Base-by-base conservation (phyloP, 495 filamentous ascomycete species). In the Apodospora peruviana region DNA sequence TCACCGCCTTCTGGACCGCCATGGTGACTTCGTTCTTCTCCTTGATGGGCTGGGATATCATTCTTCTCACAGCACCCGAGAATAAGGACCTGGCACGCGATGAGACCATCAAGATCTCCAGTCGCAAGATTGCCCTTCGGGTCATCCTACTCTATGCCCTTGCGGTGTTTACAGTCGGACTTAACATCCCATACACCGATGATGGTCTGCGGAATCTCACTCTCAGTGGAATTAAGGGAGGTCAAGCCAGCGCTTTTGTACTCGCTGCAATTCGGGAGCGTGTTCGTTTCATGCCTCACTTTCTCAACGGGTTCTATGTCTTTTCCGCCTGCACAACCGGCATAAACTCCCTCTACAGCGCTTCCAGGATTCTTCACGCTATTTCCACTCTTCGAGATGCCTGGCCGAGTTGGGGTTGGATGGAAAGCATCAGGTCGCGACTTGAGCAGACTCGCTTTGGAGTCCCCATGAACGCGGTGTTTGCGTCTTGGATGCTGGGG, bases 401-500 rank as follows among this genome's bases (percentile, higher is more conserved):
- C 8, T 70, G 67, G 67, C 67, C 69, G 14, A n/a, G 50, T 9
- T 64, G 59, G 57, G 35, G 41, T 10, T 42, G 35, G 27, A 36
- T 53, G 5, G 65, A 70, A 38, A 50, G 46, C 35, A 48, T 55
- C 11, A 48, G 67, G 24, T 42, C 62, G 32, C 35, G 74, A n/a
- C 62, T 77, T 29, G 61, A 66, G 16, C 58, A 57, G 2, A 77
- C 72, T 23, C 58, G 50, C 2, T 49, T 54, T 24, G 76, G 76
- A 5, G 72, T 80, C 2, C 75, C 76, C 0, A 61, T 67, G n/a
- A 57, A 51, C 3, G 69, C 74, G 16, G 69, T 79, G 2, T 53
- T 73, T 23, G 56, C 63, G 9, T 71, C 64, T 43, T 75, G 47
- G 46, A 2, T 51, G 10, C 22, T 61, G 45, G 72, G 66, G 0